Evolutionary conservation across 768 basidiomycete species (phyloP).

Genomic region (Mycena vitilis): DNA sequence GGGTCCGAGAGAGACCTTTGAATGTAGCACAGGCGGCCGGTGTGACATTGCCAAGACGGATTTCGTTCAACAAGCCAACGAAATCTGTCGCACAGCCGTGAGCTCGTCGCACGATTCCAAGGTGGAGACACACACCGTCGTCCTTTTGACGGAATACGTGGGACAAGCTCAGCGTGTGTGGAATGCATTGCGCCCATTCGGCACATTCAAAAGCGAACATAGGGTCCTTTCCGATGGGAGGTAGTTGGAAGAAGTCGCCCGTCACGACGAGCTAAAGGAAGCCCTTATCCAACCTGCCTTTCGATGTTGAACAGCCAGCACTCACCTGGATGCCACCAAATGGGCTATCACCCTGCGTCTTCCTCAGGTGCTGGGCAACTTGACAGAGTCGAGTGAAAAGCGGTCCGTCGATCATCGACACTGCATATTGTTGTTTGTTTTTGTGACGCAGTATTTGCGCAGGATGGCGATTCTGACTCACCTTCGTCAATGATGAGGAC

Average conservation of each 20-base stretch:
- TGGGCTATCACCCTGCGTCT: slow-evolving; percentile 57
- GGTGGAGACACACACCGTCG: slow-evolving; percentile 55
- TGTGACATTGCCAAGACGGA: slow-evolving; percentile 65
- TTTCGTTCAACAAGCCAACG: slow-evolving; percentile 79
- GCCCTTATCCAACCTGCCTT: background rate
- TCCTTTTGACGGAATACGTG: slow-evolving; percentile 85
- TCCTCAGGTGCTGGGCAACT: slow-evolving; percentile 66
- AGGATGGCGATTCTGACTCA: slow-evolving; percentile 40
- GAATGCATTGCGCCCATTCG: slow-evolving; percentile 68
- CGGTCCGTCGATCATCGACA: slow-evolving; percentile 85
- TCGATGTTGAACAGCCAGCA: background rate
- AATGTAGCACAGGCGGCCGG: slow-evolving; percentile 42
- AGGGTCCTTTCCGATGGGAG: slow-evolving; percentile 76
- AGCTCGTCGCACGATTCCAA: background rate
- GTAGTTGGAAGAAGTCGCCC: slow-evolving; percentile 89
- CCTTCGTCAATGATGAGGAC: slow-evolving; percentile 73
- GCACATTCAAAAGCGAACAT: slow-evolving; percentile 82
- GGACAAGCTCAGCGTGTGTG: slow-evolving; percentile 70
- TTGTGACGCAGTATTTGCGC: too few relatives aligned
- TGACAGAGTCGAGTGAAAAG: slow-evolving; percentile 79
- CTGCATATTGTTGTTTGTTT: slow-evolving; percentile 44
- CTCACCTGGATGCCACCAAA: slow-evolving; percentile 83
- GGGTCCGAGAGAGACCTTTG: slow-evolving; percentile 31
- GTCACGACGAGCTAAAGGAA: slow-evolving; percentile 67
- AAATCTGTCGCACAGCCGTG: slow-evolving; percentile 56